Evolutionary conservation across 768 basidiomycete genomes (phyloP), one percentile per base, ranked within the genome.

Genomic region (Pleurotus ostreatus): DNA sequence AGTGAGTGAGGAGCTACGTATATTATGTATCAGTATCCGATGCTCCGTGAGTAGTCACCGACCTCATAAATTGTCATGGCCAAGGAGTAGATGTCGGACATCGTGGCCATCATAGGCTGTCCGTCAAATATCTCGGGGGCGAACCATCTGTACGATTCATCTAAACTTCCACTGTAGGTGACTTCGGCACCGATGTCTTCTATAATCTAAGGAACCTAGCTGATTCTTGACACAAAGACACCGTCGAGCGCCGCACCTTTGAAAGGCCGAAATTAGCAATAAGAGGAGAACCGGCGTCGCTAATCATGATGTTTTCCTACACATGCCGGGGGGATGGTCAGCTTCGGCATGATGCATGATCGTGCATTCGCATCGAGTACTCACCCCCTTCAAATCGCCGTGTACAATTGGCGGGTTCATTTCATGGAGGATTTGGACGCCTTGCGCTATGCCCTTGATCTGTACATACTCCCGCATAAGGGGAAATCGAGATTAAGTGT

Each of bases 341-440:
- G 26, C 26, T 9, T 30, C 9, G 26, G 26, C 26, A 6, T 30
- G 26, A 6, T 6, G 26, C 26, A 30, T 9, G 26, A 30, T 7
- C 7, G 26, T 30, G 26, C 26, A 30, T 7, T 30, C 20, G 20
- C 20, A 20, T 20, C 20, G 26, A 30, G 26, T 1, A 20, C 41
- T 43, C 6, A 65, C 66, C 2, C 61, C 61, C 20, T 65, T 61
- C 11, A 71, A 43, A 53, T 71, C 67, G 6, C 67, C 70, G 58
- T 70, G 68, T 7, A 66, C 46, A 4, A 70, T 49, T 4, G 58
- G 46, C 7, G 57, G 53, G 16, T 49, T 23, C n/a, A 56, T 55
- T n/a, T 16, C 34, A 41, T 69, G 69, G 4, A 71, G 59, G 51
- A 67, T 67, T 2, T 59, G 23, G 3, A 71, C 56, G 15, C 66